Conservation (phyloP, 345 rosid genomes). For the Sonneratia alba region DNA sequence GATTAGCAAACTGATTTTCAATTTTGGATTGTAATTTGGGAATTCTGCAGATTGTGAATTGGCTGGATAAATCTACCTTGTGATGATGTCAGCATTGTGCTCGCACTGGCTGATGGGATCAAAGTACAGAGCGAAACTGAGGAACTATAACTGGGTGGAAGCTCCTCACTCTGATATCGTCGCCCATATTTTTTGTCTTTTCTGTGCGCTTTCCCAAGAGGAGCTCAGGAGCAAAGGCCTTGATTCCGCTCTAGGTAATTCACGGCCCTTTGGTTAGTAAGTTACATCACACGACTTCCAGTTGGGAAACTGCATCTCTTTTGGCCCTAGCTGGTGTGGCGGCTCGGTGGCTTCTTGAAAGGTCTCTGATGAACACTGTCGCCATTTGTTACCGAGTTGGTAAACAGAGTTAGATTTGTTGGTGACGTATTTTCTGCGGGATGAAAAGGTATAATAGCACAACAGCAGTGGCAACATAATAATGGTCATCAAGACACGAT, state of each 20-base stretch:
- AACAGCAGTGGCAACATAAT: conserved; percentile 6
- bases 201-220: conserved; percentile 41
- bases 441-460: conserved; percentile 33
- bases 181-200: conserved; percentile 28
- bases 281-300: no score
- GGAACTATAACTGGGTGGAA: conserved; percentile 35
- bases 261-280: no score
- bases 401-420: not conserved
- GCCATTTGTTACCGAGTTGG: not conserved
- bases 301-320: no score
- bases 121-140: conserved; percentile 36
- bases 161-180: conserved; percentile 34
- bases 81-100: conserved; percentile 37
- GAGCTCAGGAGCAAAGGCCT: conserved; percentile 35
- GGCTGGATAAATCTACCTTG: conserved; percentile 26
- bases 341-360: not conserved
- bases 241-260: conserved; percentile 39
- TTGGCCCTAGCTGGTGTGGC: not conserved
- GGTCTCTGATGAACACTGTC: no score
- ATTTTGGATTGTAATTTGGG: not conserved
- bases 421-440: conserved; percentile 14
- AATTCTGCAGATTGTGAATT: conserved; percentile 25
- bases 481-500: conserved; percentile 5
- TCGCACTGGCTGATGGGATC: conserved; percentile 47
- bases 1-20: not conserved